Evolutionary conservation across 371 early-diverging fungal species (phyloP), one percentile per base, ranked within the genome.

Genomic region (Actinomortierella ambigua): DNA sequence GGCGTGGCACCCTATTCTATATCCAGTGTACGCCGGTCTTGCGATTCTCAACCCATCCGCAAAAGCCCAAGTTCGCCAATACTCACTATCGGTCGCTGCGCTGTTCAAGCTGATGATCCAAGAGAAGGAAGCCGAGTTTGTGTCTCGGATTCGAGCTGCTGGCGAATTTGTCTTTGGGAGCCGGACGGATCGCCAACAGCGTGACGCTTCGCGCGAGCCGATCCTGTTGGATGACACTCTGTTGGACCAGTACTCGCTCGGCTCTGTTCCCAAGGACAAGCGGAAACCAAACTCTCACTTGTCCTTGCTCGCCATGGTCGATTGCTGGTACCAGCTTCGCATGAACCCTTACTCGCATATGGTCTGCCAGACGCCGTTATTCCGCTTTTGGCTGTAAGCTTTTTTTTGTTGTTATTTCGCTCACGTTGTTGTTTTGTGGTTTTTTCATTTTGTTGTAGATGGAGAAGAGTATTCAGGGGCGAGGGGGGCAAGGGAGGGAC

Each of bases 21-120:
- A 40, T 22, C 11, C 59, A 69, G 77, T 68, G 5, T 69, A 75
- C 28, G 55, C 68, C 86, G 91, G 94, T 0, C 82, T 98, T 23
- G 97, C 97, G 3, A 91, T 98, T 6, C 81, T 97, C 83, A 98
- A 98, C 77, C 95, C 96, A 2, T 86, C 85, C 57, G 98, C 97
- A 20, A 84, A 87, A 47, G 75, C 78, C 5, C 98, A 98, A 63
- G 87, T 96, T 42, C 78, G 84, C 26, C 95, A 96, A 79, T 98
- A 94, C 66, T 92, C 96, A 20, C 76, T 86, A 44, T 91, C 93
- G 3, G 95, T 95, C 40, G 87, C 92, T 0, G 94, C 91, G 28
- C 78, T 98, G 51, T 98, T 95, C 79, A 91, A 93, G 68, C 77
- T 94, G 57, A 96, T 98, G 98, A 89, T 98, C 24, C 91, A 88